Evolutionary conservation across 164 flowering plant species (phyloP), one percentile per base, ranked within the genome.

Genomic region (Chimonanthus salicifolius): DNA sequence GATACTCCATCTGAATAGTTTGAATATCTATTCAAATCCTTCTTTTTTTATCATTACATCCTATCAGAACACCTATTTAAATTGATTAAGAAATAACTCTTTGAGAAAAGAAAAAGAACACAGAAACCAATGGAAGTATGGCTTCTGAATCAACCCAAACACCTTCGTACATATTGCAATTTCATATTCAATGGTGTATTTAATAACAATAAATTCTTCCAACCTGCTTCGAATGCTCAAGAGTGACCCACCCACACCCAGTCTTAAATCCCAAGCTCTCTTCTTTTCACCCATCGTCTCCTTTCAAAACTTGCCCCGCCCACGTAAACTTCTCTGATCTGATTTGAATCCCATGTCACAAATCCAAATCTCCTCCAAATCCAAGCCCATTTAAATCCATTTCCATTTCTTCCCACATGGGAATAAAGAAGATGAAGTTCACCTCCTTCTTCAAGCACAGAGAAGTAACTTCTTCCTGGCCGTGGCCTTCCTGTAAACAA

Each of bases 401-500:
- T 15, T 21, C 68, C 43, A 21, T 20, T 46, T 44, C 13, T 43
- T 54, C 68, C 8, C 7, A 33, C 46, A 33, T 13, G 8, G 9
- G 15, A 65, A 47, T 15, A 68, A 81, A 78, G 78, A 88, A 77
- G 63, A 81, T 70, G 75, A 78, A 21, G 62, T n/a, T 68, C 47
- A 78, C 77, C 8, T 72, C 80, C 33, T 73, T 78, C 43, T 78
- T 72, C 69, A 74, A 77, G 66, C 49, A 60, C 66, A 79, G 64
- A 60, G 74, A 84, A 62, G 78, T 7, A 43, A 65, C 16, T 4
- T 9, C 49, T 4, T 7, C 6, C 44, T 88, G 88, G 88, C 86
- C 82, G 70, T 89, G 91, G 89, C 89, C 92, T 48, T 88, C 86
- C 10, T 90, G 97, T 69, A 79, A 77, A 62, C 88, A 89, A 4